phyloP scores from a whole-genome alignment of 495 filamentous ascomycete genomes.

The Tuber aestivum region DNA sequence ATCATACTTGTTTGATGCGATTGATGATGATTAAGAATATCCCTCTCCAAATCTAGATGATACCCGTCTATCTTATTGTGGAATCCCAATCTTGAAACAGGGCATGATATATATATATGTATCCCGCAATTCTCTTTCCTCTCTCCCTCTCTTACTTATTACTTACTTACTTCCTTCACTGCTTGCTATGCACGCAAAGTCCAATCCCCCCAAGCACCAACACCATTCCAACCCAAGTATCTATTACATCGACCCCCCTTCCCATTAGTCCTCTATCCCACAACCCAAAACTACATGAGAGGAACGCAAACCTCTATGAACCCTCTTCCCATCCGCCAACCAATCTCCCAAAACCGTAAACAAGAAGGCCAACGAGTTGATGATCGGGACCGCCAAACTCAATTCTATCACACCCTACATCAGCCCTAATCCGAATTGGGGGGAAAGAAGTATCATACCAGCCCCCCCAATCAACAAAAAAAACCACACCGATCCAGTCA shows the following conservation, averaged over 20 bases:
- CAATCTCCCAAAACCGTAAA: constrained; percentile 94
- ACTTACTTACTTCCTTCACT: constrained; percentile 2
- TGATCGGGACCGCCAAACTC: constrained; percentile 88
- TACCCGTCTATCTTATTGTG: neutral
- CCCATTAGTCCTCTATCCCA: neutral
- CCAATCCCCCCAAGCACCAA: constrained; percentile 77
- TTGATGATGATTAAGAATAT: neutral
- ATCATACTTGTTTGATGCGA: neutral
- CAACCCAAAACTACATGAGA: neutral
- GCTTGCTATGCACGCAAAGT: constrained; percentile 71
- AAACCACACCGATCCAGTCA: constrained; percentile 96
- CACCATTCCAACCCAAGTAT: constrained; percentile 85
- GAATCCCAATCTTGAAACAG: neutral
- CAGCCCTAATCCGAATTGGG: constrained; percentile 1
- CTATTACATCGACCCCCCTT: constrained; percentile 44
- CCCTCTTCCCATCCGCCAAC: constrained; percentile 87
- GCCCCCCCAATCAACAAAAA: constrained; percentile 90
- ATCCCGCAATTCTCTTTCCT: neutral
- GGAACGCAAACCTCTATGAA: constrained; percentile 55
- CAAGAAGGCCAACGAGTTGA: constrained; percentile 87
- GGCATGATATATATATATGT: constrained; percentile 1
- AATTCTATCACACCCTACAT: constrained; percentile 55
- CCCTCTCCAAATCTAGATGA: neutral
- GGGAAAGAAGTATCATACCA: constrained; percentile 54
- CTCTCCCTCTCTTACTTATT: too few relatives aligned